phyloP scores from a whole-genome alignment of 2,329 filamentous ascomycete species.

The Coniochaeta ligniaria region DNA sequence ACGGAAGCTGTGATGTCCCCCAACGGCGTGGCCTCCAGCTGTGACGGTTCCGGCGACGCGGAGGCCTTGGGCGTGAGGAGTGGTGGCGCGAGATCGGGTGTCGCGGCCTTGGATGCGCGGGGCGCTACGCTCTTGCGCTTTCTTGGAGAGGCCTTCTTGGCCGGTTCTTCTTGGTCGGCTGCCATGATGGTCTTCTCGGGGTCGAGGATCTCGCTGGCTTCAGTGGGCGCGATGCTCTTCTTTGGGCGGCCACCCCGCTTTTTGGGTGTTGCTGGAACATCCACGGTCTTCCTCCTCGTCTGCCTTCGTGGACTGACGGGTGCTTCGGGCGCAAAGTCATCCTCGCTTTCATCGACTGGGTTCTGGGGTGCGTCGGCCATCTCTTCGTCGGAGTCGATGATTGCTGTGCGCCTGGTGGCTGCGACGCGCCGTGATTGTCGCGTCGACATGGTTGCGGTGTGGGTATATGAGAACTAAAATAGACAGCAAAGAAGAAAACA shows the following conservation, averaged over 20 bases:
- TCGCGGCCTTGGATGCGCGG: conserved; percentile 29
- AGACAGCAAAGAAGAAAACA: conserved; percentile 4
- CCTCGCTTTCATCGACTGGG: conserved; percentile 54
- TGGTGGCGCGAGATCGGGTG: conserved; percentile 24
- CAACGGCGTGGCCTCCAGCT: conserved; percentile 48
- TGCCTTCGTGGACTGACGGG: conserved; percentile 38
- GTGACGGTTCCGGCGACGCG: conserved; percentile 44
- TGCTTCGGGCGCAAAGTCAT: conserved; percentile 74
- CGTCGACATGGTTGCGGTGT: conserved; percentile 27
- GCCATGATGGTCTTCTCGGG: conserved; percentile 37
- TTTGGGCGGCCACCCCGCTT: conserved; percentile 29
- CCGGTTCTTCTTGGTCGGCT: conserved; percentile 22
- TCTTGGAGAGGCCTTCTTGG: conserved; percentile 43
- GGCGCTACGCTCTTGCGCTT: conserved; percentile 59
- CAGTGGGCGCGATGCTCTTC: conserved; percentile 29
- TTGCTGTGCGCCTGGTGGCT: conserved; percentile 58
- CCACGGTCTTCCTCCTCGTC: conserved; percentile 33
- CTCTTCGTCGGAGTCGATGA: conserved; percentile 69
- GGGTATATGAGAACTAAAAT: neutral
- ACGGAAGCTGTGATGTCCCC: conserved; percentile 65
- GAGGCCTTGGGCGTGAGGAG: conserved; percentile 43
- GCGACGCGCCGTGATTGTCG: conserved; percentile 34
- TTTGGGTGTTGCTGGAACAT: conserved; percentile 19
- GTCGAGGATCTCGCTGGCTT: conserved; percentile 53
- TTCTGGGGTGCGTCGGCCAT: conserved; percentile 42